Evolutionary conservation across 352 stramenopile species (phyloP), one percentile per base, ranked within the genome.

Genomic region (Plasmopara viticola): DNA sequence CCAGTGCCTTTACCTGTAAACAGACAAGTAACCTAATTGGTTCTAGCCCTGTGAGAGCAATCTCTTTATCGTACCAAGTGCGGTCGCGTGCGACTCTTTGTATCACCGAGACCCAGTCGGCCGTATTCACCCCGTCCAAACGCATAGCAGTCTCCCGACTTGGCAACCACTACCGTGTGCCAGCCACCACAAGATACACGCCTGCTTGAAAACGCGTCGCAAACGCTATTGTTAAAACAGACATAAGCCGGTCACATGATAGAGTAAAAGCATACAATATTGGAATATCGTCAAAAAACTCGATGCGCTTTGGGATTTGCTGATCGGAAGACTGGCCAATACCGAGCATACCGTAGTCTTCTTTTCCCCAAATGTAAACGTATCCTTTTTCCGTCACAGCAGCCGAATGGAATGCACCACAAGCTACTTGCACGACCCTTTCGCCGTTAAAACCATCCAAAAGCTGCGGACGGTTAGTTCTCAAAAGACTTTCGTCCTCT

Each of bases 341-440:
- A 15, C 82, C 82, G 14, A 94, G 77, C 84, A 94, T 92, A 35
- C 85, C 84, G 49, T 90, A 90, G 62, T 95, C 84, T 47, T 93
- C 82, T 65, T 93, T 91, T 44, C 78, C 78, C 82, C 82, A 93
- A 40, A 88, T 85, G 71, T 79, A 93, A 7, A 93, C 72, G 13
- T 55, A 54, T 20, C 79, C 82, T 5, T 73, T 66, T 8, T 84
- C 75, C 2, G 78, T 90, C 44, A 93, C 72, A 42, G 78, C 82
- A 15, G 82, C 82, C 29, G 82, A 84, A 64, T 93, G 82, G 62
- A 93, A 93, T 9, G 82, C 82, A 28, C 82, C 82, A 9, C 79
- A 90, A 17, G 82, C 78, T 44, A 93, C 78, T 54, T 90, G 82
- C 6, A 88, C 73, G 13, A 90, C 76, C 48, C 84, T 84, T 40